Evolutionary conservation across 148 eudicot species (phyloP), one percentile per base, ranked within the genome.

Genomic region (Dysphania ambrosioides): DNA sequence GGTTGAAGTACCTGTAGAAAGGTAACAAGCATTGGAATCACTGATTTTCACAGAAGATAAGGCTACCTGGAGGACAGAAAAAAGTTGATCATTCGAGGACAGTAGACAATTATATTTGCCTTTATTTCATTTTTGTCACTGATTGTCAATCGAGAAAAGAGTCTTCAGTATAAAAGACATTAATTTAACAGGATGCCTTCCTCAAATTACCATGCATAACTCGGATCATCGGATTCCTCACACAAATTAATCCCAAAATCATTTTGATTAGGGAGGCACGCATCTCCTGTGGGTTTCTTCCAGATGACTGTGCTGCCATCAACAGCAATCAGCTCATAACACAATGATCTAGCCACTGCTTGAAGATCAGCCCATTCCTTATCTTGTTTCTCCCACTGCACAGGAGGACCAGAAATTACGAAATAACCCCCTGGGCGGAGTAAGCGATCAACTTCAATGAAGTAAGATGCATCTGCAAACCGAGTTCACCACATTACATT

Each of bases 301-400:
- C 99, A 96, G 74, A 96, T 87, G 74, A 77, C 99, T 29, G 97
- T 96, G 77, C 88, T 92, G 27, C 93, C 97, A 81, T 96, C 99
- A 65, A 92, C 99, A 40, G 83, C 95, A 76, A 92, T 89, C 35
- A 93, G 87, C 83, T 92, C 99, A 86, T 88, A 96, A 71, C 99
- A 96, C 84, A 96, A 82, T 40, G 95, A 86, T 82, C 97, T 90
- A 57, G 99, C 99, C 36, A 89, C 96, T 65, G 90, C 89, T 81
- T 96, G 99, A 51, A 96, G 93, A 86, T 96, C 99, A 65, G 96
- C 92, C 98, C 98, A 93, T 85, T 93, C 98, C 80, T 88, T 91
- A 81, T 93, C 97, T 82, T 91, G 97, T 75, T 91, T 91, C 73
- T 86, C 80, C 98, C 98, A 93, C 79, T 89, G 97, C 11, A 93